Conservation (phyloP, 345 rosid genomes). For the Mangifera indica region DNA sequence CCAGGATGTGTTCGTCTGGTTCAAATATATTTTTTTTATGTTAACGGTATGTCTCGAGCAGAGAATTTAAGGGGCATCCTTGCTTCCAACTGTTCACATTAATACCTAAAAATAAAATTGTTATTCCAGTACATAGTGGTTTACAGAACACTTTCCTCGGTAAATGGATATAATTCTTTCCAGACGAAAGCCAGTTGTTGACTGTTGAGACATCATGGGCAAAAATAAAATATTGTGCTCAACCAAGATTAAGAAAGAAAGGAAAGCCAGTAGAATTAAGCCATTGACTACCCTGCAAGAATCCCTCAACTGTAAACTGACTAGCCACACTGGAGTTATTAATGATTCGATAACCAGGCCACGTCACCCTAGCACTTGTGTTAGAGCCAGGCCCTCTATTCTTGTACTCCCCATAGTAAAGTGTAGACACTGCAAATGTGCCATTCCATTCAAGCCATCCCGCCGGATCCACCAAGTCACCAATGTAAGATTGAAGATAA, state of each 20-base stretch:
- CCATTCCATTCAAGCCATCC: conserved; percentile 81
- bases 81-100: too few species aligned
- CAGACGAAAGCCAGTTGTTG: not conserved
- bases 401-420: conserved; percentile 73
- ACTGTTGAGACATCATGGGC: not conserved
- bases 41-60: too few species aligned
- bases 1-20: too few species aligned
- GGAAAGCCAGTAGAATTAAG: conserved; percentile 59
- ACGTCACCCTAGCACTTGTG: conserved; percentile 56
- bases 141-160: not conserved
- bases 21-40: too few species aligned
- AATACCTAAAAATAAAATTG: too few species aligned
- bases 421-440: conserved; percentile 45
- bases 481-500: conserved; percentile 48
- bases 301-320: conserved; percentile 56
- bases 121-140: too few species aligned
- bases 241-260: conserved; percentile 24
- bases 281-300: conserved; percentile 65
- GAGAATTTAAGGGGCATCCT: too few species aligned
- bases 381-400: conserved; percentile 69
- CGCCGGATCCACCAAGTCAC: conserved; percentile 56
- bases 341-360: conserved; percentile 68
- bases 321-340: conserved; percentile 47
- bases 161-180: not conserved
- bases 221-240: not conserved